Evolutionary conservation across 2,329 filamentous ascomycete species (phyloP).

Genomic region (Epichloe hybrida): DNA sequence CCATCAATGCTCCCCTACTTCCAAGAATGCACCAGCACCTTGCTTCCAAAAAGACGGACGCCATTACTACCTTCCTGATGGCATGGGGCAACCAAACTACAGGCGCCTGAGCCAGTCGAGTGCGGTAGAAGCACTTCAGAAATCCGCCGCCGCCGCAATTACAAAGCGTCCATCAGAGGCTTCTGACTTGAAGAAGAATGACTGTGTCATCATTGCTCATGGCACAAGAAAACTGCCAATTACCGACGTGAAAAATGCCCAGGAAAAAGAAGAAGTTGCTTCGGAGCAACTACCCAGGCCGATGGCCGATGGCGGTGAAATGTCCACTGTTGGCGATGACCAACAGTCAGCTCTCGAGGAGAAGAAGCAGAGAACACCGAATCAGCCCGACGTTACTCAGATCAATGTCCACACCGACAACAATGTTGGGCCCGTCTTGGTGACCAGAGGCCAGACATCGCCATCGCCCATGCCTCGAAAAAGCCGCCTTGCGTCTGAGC

Average conservation of each 20-base stretch:
- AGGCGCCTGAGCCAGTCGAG: neutral
- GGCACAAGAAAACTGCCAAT: neutral
- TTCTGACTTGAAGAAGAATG: neutral
- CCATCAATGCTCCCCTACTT: constrained; percentile 10
- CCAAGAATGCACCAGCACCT: constrained; percentile 10
- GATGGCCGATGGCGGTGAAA: neutral
- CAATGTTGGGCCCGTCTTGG: neutral
- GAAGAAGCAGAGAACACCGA: neutral
- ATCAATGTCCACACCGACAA: neutral
- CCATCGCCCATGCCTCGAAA: constrained; percentile 4
- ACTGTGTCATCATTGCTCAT: neutral
- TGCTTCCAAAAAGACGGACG: constrained; percentile 9
- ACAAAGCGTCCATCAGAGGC: neutral
- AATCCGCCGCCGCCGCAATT: constrained; percentile 15
- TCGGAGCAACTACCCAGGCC: neutral
- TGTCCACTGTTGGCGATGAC: neutral
- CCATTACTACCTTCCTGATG: constrained; percentile 14
- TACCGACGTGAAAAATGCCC: neutral
- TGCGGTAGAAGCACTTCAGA: constrained; percentile 13
- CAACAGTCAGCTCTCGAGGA: neutral
- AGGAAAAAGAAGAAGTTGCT: neutral
- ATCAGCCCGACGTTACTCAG: neutral
- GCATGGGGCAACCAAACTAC: neutral
- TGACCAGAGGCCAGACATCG: neutral
- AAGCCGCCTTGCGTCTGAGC: neutral